Evolutionary conservation across 2,329 filamentous ascomycete genomes (phyloP).

Genomic region (Chrysoporthe cubensis): DNA sequence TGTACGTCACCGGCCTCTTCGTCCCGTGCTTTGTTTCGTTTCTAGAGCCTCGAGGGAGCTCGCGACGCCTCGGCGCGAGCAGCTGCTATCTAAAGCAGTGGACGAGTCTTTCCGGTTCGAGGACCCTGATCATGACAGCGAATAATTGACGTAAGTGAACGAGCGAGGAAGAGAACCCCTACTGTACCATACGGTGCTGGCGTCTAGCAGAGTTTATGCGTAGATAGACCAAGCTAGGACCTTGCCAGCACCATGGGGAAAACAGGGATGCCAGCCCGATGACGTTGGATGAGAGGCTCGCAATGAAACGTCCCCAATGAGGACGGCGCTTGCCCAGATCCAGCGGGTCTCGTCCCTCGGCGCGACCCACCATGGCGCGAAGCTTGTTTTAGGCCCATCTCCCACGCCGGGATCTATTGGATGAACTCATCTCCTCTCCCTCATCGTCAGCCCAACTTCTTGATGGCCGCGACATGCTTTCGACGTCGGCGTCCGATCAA

Average conservation of each 20-base stretch:
- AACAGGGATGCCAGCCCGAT: constrained; percentile 7
- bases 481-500: no score
- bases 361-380: constrained; percentile 10
- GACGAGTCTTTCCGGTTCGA: not conserved
- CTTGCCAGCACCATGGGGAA: not conserved
- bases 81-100: not conserved
- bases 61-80: not conserved
- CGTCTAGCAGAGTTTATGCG: not conserved
- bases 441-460: not conserved
- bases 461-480: no score
- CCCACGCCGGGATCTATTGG: constrained; percentile 20
- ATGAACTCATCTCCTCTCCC: not conserved
- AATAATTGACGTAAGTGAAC: not conserved
- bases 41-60: not conserved
- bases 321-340: constrained; percentile 6
- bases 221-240: not conserved
- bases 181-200: not conserved
- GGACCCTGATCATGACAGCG: not conserved
- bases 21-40: not conserved
- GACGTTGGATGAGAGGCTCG: constrained; percentile 11
- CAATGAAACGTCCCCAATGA: not conserved
- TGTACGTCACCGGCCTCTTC: not conserved
- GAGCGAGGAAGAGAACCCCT: not conserved
- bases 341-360: not conserved
- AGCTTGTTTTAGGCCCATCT: constrained; percentile 14